Base-by-base conservation (phyloP, 768 basidiomycete genomes). In the Boletus reticuloceps region DNA sequence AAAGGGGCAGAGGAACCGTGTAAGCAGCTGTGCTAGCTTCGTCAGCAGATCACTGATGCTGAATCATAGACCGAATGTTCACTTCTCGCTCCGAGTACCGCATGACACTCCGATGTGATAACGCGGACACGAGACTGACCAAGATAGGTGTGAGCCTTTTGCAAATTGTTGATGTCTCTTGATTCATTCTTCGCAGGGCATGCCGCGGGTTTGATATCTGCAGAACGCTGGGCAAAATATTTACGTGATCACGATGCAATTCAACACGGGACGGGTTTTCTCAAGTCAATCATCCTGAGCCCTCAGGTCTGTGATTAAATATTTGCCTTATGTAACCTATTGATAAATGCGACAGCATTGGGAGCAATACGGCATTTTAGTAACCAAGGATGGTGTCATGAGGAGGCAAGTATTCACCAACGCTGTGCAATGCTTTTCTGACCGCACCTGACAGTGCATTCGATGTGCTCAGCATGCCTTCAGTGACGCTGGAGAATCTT, bases 1-100 rank as follows among this genome's bases (percentile, higher is more conserved):
- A 93, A 92, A 64, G 94, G 94, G 4, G 87, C 89, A 4, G 90
- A 94, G 64, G 94, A 96, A 66, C 94, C 93, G 47, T 96, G 92
- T 93, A 66, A 75, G 40, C 41, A 53, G 17, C 40, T 25, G 13
- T 14, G 32, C 8, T 20, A 47, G 40, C 7, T 39, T 57, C 25
- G 17, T 54, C 27, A 27, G 6, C 12, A 20, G 8, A n/a, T 12
- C 19, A 19, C 38, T 65, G 11, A 67, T 34, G 3, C 32, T 17
- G 19, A 27, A 6, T 59, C 38, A 41, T 63, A 94, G 91, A 95
- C 62, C 88, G 93, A 27, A 94, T 95, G 91, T 95, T 96, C 69
- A 95, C 94, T 0, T 89, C 89, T 16, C 80, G 94, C 37, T 91
- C 89, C 16, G 94, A 96, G 64, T 96, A 93, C 66, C 84, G 94